Evolutionary conservation across 805 yeast genomes (phyloP).

Genomic region (Yarrowia deformans): DNA sequence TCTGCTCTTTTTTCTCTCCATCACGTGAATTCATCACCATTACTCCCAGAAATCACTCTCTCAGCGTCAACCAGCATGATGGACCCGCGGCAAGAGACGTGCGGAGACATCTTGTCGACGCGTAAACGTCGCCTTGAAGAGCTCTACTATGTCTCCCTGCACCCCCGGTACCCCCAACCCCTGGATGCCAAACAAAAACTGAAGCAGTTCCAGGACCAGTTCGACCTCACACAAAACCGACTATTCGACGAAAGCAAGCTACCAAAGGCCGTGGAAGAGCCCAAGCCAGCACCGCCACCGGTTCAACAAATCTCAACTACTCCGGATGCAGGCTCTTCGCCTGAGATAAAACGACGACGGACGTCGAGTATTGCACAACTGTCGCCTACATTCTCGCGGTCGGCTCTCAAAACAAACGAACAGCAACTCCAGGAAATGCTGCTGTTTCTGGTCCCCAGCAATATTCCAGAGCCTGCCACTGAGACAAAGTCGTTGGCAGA

Average conservation of each 20-base stretch:
- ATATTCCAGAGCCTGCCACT: constrained; percentile 51
- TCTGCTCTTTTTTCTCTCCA: background rate
- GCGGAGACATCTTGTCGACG: constrained; percentile 29
- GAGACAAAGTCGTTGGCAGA: constrained; percentile 69
- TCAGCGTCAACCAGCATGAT: constrained; percentile 31
- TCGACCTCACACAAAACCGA: constrained; percentile 40
- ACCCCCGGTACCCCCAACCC: constrained; percentile 58
- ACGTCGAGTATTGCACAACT: constrained; percentile 29
- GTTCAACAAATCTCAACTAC: background rate
- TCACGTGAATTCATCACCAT: constrained; percentile 36
- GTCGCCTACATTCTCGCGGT: constrained; percentile 18
- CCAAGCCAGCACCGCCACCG: background rate
- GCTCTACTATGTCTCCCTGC: constrained; percentile 63
- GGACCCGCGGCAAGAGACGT: constrained; percentile 37
- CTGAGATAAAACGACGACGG: constrained; percentile 17
- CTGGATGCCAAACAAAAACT: constrained; percentile 49
- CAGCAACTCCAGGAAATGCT: constrained; percentile 44
- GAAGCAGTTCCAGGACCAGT: constrained; percentile 51
- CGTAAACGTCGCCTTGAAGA: constrained; percentile 68
- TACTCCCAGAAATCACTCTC: constrained; percentile 21
- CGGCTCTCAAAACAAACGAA: constrained; percentile 24
- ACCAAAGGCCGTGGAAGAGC: constrained; percentile 10
- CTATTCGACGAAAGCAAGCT: constrained; percentile 25
- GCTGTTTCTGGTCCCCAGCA: constrained; percentile 49
- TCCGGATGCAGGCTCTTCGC: constrained; percentile 7